Evolutionary conservation across 208 protist genomes (phyloP).

Genomic region (Tritrichomonas foetus): DNA sequence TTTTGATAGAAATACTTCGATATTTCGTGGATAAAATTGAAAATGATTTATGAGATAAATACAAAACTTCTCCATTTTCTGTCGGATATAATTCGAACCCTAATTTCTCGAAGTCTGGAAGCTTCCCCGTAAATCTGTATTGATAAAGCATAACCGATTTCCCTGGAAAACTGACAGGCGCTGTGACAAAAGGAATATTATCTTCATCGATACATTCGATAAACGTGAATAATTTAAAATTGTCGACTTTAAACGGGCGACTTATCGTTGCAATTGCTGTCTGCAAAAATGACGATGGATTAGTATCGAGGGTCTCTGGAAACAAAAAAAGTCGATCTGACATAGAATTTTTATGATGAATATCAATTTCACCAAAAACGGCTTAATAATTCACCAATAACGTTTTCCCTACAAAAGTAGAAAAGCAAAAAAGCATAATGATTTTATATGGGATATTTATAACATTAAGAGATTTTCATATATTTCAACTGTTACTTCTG

Average conservation of each 20-base stretch:
- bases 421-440: too few species aligned
- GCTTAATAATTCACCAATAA: too few species aligned
- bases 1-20: not conserved
- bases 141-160: not conserved
- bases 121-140: not conserved
- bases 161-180: not conserved
- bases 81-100: not conserved
- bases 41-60: not conserved
- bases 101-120: constrained; percentile 6
- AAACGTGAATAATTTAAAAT: not conserved
- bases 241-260: not conserved
- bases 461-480: too few species aligned
- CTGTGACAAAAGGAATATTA: not conserved
- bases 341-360: too few species aligned
- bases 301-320: not conserved
- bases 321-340: not conserved
- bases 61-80: not conserved
- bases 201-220: not conserved
- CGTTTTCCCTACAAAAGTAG: too few species aligned
- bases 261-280: not conserved
- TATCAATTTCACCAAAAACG: too few species aligned
- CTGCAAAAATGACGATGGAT: not conserved
- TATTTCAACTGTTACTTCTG: too few species aligned
- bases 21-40: not conserved
- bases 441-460: too few species aligned